phyloP scores from a whole-genome alignment of 352 stramenopile genomes.

The Phytophthora aleatoria region DNA sequence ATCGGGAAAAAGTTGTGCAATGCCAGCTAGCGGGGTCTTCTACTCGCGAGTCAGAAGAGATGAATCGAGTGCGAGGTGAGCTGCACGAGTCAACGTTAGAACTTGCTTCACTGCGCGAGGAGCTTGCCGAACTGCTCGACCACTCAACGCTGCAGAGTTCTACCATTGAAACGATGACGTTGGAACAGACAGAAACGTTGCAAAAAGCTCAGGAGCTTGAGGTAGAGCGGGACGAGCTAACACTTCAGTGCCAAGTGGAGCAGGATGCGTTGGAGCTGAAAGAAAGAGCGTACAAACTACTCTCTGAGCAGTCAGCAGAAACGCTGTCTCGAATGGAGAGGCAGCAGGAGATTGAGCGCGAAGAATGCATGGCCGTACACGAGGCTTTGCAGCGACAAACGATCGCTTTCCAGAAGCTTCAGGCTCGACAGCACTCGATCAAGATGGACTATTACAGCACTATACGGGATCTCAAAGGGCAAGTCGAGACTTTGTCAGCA shows the following conservation, averaged over 20 bases:
- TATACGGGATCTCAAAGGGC: slow-evolving; percentile 19
- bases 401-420: slow-evolving; percentile 14
- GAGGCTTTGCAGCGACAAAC: slow-evolving; percentile 25
- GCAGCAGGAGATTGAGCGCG: slow-evolving; percentile 14
- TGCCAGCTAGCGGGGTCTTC: slow-evolving; percentile 8
- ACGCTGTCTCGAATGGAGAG: slow-evolving; percentile 8
- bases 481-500: slow-evolving; percentile 3
- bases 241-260: slow-evolving; percentile 5
- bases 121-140: slow-evolving; percentile 28
- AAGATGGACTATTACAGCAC: slow-evolving; percentile 16
- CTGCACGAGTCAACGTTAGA: slow-evolving; percentile 28
- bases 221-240: slow-evolving; percentile 13
- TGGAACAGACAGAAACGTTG: slow-evolving; percentile 7
- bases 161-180: slow-evolving; percentile 20
- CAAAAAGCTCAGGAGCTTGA: slow-evolving; percentile 11
- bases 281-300: neutral
- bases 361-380: slow-evolving; percentile 16
- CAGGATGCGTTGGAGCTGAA: slow-evolving; percentile 1
- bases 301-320: slow-evolving; percentile 3
- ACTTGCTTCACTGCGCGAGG: slow-evolving; percentile 25
- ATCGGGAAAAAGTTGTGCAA: slow-evolving; percentile 18
- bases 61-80: slow-evolving; percentile 27
- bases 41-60: slow-evolving; percentile 14
- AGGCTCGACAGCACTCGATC: slow-evolving; percentile 18
- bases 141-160: slow-evolving; percentile 28